Base-by-base conservation (phyloP, 164 flowering plant species). In the Tinospora cordifolia region DNA sequence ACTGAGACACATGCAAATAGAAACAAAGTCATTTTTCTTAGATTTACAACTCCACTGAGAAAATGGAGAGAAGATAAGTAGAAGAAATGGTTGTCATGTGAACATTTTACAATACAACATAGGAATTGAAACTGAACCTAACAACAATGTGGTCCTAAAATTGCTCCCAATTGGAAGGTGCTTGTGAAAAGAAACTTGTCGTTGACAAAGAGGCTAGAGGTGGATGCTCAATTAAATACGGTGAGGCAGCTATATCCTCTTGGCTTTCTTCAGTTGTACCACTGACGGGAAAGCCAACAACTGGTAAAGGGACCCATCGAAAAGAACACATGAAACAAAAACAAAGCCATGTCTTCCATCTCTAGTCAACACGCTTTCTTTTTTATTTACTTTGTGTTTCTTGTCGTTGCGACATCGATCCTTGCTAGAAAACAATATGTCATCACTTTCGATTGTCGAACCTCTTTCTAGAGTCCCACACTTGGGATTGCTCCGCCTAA, bases 221-320 rank as follows among this genome's bases (percentile, higher is more conserved):
- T 62, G 97, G 96, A 81, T 95, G 99, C 75, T 95, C 98, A 96
- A 95, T 92, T 63, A 95, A 77, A 78, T 78, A 83, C 68, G 98
- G 83, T 39, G 99, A 98, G 27, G 99, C 98, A 77, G 89, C 85
- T 70, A 92, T 89, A 75, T 95, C 98, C 69, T 89, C 99, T 51
- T 76, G 88, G 77, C 76, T 82, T 72, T 91, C 93, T 58, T 91
- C 98, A 69, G 83, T 80, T 30, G 81, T 73, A 68, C 83, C 81
- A 76, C 62, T 81, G 63, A 89, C 66, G 73, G 93, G 72, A 74
- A 87, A 88, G 69, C 98, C 92, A 79, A 90, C 85, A 70, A 89
- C 86, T 64, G 99, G 97, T 62, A 95, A 68, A 25, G 98, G 91
- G 39, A 95, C 98, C 99, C 99, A 95, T 8, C 97, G 96, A n/a